Percentiles rank a stretch among this genome's conserved stretches.
Conservation (phyloP, 2,329 filamentous ascomycete species). For the Hymenotorrendiella dingleyae region DNA sequence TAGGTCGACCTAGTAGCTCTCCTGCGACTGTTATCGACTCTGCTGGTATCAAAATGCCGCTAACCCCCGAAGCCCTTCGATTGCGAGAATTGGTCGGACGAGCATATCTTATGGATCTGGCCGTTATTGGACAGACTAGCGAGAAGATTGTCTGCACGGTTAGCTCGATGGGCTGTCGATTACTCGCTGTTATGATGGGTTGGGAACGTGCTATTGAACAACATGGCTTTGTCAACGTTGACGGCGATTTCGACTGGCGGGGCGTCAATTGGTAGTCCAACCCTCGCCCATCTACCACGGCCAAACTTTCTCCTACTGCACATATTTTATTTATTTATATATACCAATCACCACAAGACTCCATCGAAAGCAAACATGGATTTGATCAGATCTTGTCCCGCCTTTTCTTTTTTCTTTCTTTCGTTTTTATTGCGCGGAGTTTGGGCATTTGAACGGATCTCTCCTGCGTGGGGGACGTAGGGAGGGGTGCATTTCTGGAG, state of each 20-base stretch:
- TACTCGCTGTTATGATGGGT: constrained; percentile 81
- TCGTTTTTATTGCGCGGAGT: no score
- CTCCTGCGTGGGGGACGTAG: no score
- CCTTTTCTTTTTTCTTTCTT: no score
- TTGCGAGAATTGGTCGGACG: constrained; percentile 69
- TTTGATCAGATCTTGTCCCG: no score
- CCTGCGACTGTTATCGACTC: constrained; percentile 30
- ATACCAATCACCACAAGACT: no score
- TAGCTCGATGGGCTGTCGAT: constrained; percentile 63
- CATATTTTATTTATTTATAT: no score
- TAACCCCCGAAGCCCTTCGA: constrained; percentile 46
- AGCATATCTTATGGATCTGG: constrained; percentile 77
- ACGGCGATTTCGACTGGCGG: constrained; percentile 61
- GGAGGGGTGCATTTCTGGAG: no score
- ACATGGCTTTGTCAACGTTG: constrained; percentile 71
- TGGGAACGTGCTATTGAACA: constrained; percentile 63
- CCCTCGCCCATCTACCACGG: no score
- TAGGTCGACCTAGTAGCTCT: constrained; percentile 44
- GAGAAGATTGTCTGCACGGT: constrained; percentile 74
- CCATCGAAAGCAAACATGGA: no score
- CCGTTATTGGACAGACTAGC: constrained; percentile 61
- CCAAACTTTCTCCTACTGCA: no score
- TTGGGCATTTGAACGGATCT: no score
- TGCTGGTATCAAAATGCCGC: constrained; percentile 30
- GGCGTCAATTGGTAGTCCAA: constrained; percentile 32